Percentiles rank a stretch among this genome's conserved stretches.
phyloP scores from a whole-genome alignment of 768 basidiomycete genomes.

The Cubamyces lactineus region DNA sequence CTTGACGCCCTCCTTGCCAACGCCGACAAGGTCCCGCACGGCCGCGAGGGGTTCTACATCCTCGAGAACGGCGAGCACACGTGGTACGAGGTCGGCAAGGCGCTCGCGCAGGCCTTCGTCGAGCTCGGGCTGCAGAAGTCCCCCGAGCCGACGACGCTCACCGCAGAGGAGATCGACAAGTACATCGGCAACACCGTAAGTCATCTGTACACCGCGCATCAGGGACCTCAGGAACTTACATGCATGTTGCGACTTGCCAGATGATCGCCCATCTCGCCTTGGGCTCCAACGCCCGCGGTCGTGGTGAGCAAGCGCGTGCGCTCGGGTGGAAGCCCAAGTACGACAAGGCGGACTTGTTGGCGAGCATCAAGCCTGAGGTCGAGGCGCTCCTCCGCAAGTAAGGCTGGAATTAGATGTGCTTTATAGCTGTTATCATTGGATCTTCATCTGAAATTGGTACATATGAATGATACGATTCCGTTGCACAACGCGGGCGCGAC shows the following conservation, averaged over 20 bases:
- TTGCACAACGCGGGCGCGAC: no score
- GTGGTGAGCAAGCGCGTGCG: slow-evolving; percentile 35
- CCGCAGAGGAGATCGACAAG: slow-evolving; percentile 45
- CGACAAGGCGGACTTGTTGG: slow-evolving; percentile 45
- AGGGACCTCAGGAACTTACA: not conserved
- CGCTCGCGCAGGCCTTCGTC: slow-evolving; percentile 39
- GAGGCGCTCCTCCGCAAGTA: slow-evolving; percentile 16
- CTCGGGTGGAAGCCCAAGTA: slow-evolving; percentile 52
- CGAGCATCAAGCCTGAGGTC: slow-evolving; percentile 46
- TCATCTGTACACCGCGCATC: not conserved
- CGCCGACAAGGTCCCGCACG: slow-evolving; percentile 30
- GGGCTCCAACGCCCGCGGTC: slow-evolving; percentile 29
- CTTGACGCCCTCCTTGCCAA: slow-evolving; percentile 39
- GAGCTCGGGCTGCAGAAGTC: slow-evolving; percentile 32
- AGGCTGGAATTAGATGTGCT: no score
- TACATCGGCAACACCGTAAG: slow-evolving; percentile 19
- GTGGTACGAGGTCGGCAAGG: slow-evolving; percentile 36
- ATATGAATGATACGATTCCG: no score
- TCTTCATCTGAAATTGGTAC: no score
- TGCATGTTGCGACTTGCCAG: not conserved
- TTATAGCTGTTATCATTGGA: no score
- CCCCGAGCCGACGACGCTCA: slow-evolving; percentile 45
- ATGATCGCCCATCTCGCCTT: slow-evolving; percentile 12
- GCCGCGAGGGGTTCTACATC: slow-evolving; percentile 40
- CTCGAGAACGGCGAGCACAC: slow-evolving; percentile 35